Base-by-base conservation (phyloP, 805 yeast genomes). In the Candida morakotiae region DNA sequence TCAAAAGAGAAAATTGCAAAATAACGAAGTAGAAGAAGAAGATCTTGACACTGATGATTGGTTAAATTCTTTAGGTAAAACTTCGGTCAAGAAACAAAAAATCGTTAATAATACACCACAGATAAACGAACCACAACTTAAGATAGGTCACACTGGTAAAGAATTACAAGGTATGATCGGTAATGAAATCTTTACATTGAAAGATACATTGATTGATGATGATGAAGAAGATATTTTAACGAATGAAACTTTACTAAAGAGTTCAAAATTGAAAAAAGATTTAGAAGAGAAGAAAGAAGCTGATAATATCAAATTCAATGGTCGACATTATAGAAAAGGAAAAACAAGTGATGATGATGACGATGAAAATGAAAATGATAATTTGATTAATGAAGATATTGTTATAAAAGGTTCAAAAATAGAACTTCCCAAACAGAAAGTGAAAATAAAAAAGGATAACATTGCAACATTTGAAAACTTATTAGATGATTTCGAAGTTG, bases 121-220 rank as follows among this genome's bases (percentile, higher is more conserved):
- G 13, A 14, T 20, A n/a, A 24, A 33, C 20, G 26, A 21, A 2
- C 16, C 14, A 11, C 23, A 63, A 1, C 29, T 73, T 11, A 62
- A 60, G 27, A 62, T 80, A 2, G 73, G 68, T 0, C 84, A 79
- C 51, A 55, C 58, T 23, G 26, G 61, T 9, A 50, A 51, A n/a
- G 71, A 69, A n/a, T 49, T 79, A 9, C 45, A 49, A 2, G 49
- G 53, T 10, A 45, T 70, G 1, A 53, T 59, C 4, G 69, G 58
- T n/a, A 64, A 67, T 5, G 74, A 66, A 1, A 62, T 82, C 2
- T 58, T 84, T 35, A 83, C 88, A 0, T 60, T 83, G 34, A 70
- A 76, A 33, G 86, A 80, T 44, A 46, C 53, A n/a, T 55, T 58
- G 16, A 42, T 73, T 11, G 67, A 52, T 37, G 62, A 51, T 5